Conservation (phyloP, 305 asterid species). For the Rubia tinctorum region DNA sequence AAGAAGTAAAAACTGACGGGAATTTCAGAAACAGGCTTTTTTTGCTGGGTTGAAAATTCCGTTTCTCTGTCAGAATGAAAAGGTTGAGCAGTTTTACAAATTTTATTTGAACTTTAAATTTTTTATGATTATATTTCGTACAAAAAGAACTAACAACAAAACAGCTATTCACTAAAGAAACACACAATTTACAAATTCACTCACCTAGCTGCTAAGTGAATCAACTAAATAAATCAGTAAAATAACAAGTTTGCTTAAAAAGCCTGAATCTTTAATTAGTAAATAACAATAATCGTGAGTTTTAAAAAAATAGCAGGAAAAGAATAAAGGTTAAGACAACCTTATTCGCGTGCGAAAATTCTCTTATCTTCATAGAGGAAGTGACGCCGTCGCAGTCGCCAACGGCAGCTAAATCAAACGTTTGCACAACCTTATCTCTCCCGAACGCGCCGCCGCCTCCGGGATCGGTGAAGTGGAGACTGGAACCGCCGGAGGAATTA, state of each 20-base stretch:
- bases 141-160: not conserved
- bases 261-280: not conserved
- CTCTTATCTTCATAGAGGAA: conserved; percentile 25
- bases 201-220: not conserved
- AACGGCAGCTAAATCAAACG: conserved; percentile 34
- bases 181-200: not conserved
- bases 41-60: not conserved
- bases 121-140: no score
- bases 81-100: no score
- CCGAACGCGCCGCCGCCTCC: conserved; percentile 34
- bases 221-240: not conserved
- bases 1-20: not conserved
- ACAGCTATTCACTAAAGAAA: not conserved
- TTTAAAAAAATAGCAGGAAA: not conserved
- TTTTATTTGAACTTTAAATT: no score
- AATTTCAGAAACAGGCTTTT: no score
- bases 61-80: not conserved
- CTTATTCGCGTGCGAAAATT: conserved; percentile 15
- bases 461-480: conserved; percentile 73
- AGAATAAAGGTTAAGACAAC: conserved; percentile 8
- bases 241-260: not conserved
- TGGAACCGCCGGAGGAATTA: conserved; percentile 42
- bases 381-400: conserved; percentile 31
- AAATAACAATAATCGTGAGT: not conserved
- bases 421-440: conserved; percentile 42